These are phyloP conservation scores for Gossypium longicalyx DNA, from an alignment of 345 rosid genomes.

Conservation along the genomic window DNA sequence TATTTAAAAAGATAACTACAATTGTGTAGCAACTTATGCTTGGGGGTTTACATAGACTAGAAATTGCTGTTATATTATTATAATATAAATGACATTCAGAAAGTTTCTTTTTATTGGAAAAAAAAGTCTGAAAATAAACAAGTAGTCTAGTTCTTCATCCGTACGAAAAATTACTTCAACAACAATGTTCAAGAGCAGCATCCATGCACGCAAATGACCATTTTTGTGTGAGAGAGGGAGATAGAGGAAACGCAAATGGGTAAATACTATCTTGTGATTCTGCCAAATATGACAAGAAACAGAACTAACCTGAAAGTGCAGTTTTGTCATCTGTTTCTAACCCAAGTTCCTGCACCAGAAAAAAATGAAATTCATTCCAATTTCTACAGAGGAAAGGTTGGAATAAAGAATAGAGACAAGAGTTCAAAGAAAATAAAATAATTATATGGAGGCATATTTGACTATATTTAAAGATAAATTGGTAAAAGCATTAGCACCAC, in stretches of 20 bases:
- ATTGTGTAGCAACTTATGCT: too few species aligned
- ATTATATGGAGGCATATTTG: slow-evolving; percentile 1
- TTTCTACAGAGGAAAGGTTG: slow-evolving; percentile 3
- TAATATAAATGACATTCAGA: too few species aligned
- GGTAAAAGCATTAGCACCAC: background rate
- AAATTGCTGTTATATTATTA: too few species aligned
- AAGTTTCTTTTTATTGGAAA: too few species aligned
- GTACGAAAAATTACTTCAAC: background rate
- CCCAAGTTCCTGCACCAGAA: slow-evolving; percentile 77
- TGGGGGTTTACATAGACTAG: too few species aligned
- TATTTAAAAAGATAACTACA: background rate
- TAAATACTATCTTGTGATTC: background rate
- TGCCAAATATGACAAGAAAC: slow-evolving; percentile 13
- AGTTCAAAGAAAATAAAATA: background rate
- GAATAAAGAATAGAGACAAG: slow-evolving; percentile 2
- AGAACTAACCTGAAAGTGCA: slow-evolving; percentile 79
- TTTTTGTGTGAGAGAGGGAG: background rate
- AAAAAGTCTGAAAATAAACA: background rate
- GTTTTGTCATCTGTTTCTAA: slow-evolving; percentile 98
- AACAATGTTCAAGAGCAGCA: background rate
- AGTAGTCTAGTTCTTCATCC: background rate
- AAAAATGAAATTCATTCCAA: slow-evolving; percentile 18
- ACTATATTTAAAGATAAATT: background rate
- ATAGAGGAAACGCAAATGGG: background rate
- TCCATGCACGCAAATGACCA: slow-evolving; percentile 1